A percentile compares a stretch with the other conserved stretches of the same genome.
phyloP scores from a whole-genome alignment of 257 asterid species.

The Nicotiana sylvestris region DNA sequence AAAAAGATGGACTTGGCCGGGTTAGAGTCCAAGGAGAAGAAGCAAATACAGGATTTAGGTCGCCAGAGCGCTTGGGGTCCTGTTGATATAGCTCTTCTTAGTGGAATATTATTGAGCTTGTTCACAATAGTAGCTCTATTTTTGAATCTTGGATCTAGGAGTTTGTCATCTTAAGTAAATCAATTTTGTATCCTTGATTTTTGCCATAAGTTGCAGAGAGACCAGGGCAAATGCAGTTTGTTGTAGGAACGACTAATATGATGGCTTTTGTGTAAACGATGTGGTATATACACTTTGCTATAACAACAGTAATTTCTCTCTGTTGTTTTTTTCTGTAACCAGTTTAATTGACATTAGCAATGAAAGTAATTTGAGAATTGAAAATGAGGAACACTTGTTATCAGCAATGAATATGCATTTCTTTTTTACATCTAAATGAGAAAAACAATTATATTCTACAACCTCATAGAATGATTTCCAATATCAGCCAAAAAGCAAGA shows the following conservation, averaged over 20 bases:
- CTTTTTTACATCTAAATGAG: conserved; percentile 18
- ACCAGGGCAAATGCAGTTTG: not conserved
- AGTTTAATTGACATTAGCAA: not conserved
- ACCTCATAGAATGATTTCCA: not conserved
- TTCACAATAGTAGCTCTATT: conserved; percentile 44
- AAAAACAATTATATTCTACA: not conserved
- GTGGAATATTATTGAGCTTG: conserved; percentile 53
- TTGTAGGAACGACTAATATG: not conserved
- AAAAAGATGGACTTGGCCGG: conserved; percentile 25
- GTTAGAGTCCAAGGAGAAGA: conserved; percentile 34
- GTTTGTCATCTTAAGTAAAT: conserved; percentile 4
- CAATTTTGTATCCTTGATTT: not conserved
- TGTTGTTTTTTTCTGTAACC: not conserved
- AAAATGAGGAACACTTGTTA: not conserved
- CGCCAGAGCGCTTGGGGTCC: conserved; percentile 33
- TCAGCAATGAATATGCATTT: not conserved
- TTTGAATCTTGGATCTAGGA: conserved; percentile 37
- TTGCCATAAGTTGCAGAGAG: not conserved
- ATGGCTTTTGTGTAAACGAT: not conserved
- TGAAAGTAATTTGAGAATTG: not conserved
- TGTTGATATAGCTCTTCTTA: conserved; percentile 56
- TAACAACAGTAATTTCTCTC: not conserved
- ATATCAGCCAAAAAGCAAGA: not conserved
- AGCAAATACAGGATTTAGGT: conserved; percentile 17
- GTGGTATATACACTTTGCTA: not conserved